A percentile compares a stretch with the other conserved stretches of the same genome.
These are phyloP conservation scores for Liquidambar formosana DNA, from an alignment of 164 flowering plant species.

Conservation along the genomic window DNA sequence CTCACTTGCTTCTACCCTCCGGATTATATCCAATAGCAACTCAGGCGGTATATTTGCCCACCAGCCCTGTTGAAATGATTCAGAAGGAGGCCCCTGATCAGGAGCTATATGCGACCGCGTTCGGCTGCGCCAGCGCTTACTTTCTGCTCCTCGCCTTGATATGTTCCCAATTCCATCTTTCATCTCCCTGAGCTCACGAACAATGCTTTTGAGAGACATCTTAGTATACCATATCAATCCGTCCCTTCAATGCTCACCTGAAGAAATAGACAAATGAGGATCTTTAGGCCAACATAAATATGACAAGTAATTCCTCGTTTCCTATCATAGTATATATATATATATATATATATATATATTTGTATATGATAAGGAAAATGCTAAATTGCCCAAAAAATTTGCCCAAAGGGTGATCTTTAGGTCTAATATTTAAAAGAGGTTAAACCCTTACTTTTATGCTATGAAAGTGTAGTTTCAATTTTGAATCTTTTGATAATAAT, in stretches of 20 bases:
- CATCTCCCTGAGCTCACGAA: conserved; percentile 70
- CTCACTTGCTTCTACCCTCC: conserved; percentile 73
- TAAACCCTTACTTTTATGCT: no score
- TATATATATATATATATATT: no score
- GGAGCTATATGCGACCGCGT: conserved; percentile 54
- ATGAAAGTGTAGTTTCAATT: no score
- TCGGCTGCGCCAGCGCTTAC: conserved; percentile 46
- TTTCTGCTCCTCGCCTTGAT: conserved; percentile 52
- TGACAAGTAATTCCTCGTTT: no score
- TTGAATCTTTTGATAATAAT: no score
- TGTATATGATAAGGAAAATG: no score
- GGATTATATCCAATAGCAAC: conserved; percentile 62
- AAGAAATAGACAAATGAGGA: background rate
- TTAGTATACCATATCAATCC: conserved; percentile 5
- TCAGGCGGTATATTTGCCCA: conserved; percentile 82
- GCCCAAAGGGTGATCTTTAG: no score
- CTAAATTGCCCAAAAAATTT: no score
- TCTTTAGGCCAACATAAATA: background rate
- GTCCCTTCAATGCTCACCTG: conserved; percentile 6
- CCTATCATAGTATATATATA: no score
- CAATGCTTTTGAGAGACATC: conserved; percentile 73
- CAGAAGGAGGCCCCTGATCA: conserved; percentile 34
- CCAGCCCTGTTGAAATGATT: conserved; percentile 43
- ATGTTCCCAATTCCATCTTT: conserved; percentile 67
- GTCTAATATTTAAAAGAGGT: no score